A percentile compares a stretch with the other conserved stretches of the same genome.
phyloP scores from a whole-genome alignment of 2,329 filamentous ascomycete species.

The Aureobasidium sp. region DNA sequence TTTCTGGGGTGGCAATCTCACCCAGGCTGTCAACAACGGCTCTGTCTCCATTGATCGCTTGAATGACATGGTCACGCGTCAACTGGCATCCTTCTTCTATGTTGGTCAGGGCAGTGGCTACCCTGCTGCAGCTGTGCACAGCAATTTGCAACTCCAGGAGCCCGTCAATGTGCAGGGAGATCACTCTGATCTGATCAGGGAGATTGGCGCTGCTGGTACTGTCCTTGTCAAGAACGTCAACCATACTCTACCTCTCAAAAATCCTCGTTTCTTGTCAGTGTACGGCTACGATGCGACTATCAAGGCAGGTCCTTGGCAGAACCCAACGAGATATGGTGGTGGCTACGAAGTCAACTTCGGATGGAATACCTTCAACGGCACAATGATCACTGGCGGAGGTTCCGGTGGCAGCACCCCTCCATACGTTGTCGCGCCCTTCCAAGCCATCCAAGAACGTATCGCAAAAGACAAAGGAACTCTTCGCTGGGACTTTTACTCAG shows the following conservation, averaged over 20 bases:
- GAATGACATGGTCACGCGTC: slow-evolving; percentile 50
- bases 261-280: slow-evolving; percentile 32
- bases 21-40: slow-evolving; percentile 48
- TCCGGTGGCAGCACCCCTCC: slow-evolving; percentile 17
- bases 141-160: slow-evolving; percentile 32
- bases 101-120: slow-evolving; percentile 53
- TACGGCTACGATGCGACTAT: slow-evolving; percentile 35
- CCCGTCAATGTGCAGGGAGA: slow-evolving; percentile 31
- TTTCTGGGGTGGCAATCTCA: slow-evolving; percentile 29
- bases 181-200: slow-evolving; percentile 44
- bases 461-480: slow-evolving; percentile 27
- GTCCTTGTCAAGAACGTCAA: slow-evolving; percentile 58
- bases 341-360: slow-evolving; percentile 31
- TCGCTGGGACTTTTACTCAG: slow-evolving; percentile 30
- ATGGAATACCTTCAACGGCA: slow-evolving; percentile 24
- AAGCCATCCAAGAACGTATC: slow-evolving; percentile 23
- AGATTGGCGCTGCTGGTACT: slow-evolving; percentile 49
- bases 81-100: slow-evolving; percentile 48
- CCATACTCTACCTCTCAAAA: slow-evolving; percentile 46
- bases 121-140: slow-evolving; percentile 50
- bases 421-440: slow-evolving; percentile 18
- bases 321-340: slow-evolving; percentile 28
- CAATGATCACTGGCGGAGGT: slow-evolving; percentile 19
- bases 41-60: slow-evolving; percentile 48
- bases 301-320: slow-evolving; percentile 27